Percentiles rank a stretch among this genome's conserved stretches.
Evolutionary conservation across 106 monocot genomes (phyloP).

Genomic region (Platanthera zijinensis): DNA sequence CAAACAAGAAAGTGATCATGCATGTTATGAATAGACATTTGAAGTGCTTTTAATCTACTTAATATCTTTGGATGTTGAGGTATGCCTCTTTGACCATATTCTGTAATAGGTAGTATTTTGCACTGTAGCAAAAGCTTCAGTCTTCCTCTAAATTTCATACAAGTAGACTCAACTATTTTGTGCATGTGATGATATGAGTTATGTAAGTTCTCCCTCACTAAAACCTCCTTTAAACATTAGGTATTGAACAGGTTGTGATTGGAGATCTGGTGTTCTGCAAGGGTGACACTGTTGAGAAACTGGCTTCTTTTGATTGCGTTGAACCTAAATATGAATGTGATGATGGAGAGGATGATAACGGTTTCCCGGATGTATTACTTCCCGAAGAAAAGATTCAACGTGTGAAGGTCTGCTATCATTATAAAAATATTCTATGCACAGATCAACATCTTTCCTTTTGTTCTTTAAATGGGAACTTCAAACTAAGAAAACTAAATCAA

Average conservation of each 20-base stretch:
- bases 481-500: not conserved
- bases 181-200: not conserved
- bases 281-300: constrained; percentile 26
- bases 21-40: not conserved
- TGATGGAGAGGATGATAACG: constrained; percentile 24
- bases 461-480: not conserved
- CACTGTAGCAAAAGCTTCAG: not conserved
- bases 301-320: constrained; percentile 17
- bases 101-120: not conserved
- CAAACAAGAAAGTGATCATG: not conserved
- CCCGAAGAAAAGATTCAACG: constrained; percentile 44
- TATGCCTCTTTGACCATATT: not conserved
- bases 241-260: constrained; percentile 57
- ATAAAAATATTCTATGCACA: not conserved
- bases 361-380: constrained; percentile 27
- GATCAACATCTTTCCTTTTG: not conserved
- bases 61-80: not conserved
- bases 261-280: constrained; percentile 90
- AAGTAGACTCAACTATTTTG: not conserved
- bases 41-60: not conserved
- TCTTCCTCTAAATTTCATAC: too few species aligned
- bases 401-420: constrained; percentile 53
- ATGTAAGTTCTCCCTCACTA: not conserved
- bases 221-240: constrained; percentile 26
- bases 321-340: constrained; percentile 33